Conservation (phyloP, 73 alveolate species). For the Stentor roeselii region DNA sequence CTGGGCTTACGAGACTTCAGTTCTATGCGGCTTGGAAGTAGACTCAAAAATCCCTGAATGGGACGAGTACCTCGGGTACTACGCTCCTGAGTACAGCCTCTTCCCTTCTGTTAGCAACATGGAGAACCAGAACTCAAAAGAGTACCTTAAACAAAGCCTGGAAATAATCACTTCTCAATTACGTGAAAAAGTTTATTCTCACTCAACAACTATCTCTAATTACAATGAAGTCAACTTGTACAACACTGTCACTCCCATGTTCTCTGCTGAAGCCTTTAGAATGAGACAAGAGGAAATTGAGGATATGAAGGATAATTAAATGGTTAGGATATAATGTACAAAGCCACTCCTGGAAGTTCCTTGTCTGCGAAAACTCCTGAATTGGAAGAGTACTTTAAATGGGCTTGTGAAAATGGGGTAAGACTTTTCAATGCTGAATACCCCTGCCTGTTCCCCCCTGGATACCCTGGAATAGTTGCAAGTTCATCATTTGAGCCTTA, state of each 20-base stretch:
- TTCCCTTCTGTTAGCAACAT: constrained; percentile 92
- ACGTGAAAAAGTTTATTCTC: neutral
- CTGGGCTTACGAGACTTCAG: constrained; percentile 96
- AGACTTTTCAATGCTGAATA: neutral
- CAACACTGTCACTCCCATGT: neutral
- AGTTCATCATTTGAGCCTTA: neutral
- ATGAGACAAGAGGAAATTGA: neutral
- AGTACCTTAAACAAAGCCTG: constrained; percentile 28
- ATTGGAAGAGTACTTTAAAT: neutral
- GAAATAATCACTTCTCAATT: neutral
- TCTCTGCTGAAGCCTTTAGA: neutral
- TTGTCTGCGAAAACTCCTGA: neutral
- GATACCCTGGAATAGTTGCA: constrained; percentile 8
- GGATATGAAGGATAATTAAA: neutral
- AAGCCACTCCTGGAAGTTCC: neutral
- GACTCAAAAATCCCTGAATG: constrained; percentile 42
- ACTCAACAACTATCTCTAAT: neutral
- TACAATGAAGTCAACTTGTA: neutral
- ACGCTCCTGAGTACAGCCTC: constrained; percentile 92
- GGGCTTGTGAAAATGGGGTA: neutral
- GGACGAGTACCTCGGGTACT: constrained; percentile 70
- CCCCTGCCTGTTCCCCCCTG: constrained; percentile 26
- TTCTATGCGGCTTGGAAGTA: constrained; percentile 70
- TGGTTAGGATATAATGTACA: too few species aligned
- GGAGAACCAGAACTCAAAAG: constrained; percentile 93